Conservation (phyloP, 2,329 filamentous ascomycete genomes). For the Ascochyta koolunga region DNA sequence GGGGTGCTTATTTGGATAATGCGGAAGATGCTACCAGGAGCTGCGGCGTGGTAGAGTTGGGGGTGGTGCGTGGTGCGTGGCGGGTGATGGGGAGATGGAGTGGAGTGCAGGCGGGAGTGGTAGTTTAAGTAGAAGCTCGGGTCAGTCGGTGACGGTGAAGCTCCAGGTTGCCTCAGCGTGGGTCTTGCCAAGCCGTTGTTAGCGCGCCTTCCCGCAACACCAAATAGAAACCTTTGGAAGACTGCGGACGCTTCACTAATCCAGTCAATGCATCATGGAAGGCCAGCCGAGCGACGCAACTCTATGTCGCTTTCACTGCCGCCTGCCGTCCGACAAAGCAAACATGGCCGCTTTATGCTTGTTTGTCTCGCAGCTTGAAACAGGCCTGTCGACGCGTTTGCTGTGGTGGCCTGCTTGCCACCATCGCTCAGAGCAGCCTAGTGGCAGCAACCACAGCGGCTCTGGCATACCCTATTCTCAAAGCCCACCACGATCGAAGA, state of each 20-base stretch:
- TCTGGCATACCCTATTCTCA: background rate
- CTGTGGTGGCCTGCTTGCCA: slow-evolving; percentile 32
- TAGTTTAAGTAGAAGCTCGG: slow-evolving; percentile 45
- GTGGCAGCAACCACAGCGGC: slow-evolving; percentile 8
- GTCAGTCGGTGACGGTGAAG: slow-evolving; percentile 40
- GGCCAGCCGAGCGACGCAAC: slow-evolving; percentile 13
- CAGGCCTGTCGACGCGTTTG: slow-evolving; percentile 28
- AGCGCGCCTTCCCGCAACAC: slow-evolving; percentile 33
- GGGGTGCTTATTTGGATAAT: slow-evolving; percentile 16
- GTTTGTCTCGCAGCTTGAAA: slow-evolving; percentile 25
- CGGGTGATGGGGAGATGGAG: slow-evolving; percentile 37
- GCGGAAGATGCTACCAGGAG: slow-evolving; percentile 17
- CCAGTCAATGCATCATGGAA: slow-evolving; percentile 10
- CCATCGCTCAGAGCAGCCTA: slow-evolving; percentile 14
- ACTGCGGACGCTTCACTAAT: slow-evolving; percentile 23
- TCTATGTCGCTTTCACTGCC: slow-evolving; percentile 23
- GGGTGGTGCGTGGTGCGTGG: slow-evolving; percentile 29
- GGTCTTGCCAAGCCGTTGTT: slow-evolving; percentile 22
- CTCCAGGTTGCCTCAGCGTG: slow-evolving; percentile 32
- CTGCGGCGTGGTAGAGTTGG: slow-evolving; percentile 25
- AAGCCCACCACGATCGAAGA: no score
- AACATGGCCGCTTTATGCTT: background rate
- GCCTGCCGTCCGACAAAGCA: slow-evolving; percentile 4
- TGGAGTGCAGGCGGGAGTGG: slow-evolving; percentile 32
- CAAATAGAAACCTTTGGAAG: slow-evolving; percentile 39